phyloP scores from a whole-genome alignment of 2,329 filamentous ascomycete genomes.

The Myriosclerotinia scirpicola region DNA sequence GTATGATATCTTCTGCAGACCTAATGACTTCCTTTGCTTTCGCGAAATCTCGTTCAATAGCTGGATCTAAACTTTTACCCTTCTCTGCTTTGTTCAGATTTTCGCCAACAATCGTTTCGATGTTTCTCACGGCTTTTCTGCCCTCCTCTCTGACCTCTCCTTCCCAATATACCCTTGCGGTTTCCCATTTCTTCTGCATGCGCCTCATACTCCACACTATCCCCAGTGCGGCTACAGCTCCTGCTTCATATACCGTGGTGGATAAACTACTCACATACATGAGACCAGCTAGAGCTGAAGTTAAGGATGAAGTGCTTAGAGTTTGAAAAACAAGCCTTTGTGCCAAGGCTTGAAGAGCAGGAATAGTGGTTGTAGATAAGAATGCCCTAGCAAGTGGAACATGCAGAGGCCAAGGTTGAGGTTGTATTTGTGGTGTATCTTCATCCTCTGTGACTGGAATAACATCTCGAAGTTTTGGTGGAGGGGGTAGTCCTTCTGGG shows the following conservation, averaged over 20 bases:
- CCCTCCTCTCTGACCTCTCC: conserved; percentile 67
- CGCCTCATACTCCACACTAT: conserved; percentile 58
- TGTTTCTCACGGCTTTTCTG: conserved; percentile 58
- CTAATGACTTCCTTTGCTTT: conserved; percentile 18
- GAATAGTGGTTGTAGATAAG: conserved; percentile 65
- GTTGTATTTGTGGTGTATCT: conserved; percentile 25
- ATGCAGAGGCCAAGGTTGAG: conserved; percentile 65
- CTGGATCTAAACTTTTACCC: conserved; percentile 13
- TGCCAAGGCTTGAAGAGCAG: conserved; percentile 69
- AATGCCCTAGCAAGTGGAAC: conserved; percentile 70
- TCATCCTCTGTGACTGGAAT: conserved; percentile 31
- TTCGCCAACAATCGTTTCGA: conserved; percentile 52
- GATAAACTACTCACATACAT: conserved; percentile 57
- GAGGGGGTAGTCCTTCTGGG: conserved; percentile 25
- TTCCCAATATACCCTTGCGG: conserved; percentile 61
- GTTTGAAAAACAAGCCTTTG: conserved; percentile 76
- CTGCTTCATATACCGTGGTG: conserved; percentile 58
- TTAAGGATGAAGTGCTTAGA: conserved; percentile 64
- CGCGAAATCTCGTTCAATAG: conserved; percentile 15
- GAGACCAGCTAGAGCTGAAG: conserved; percentile 53
- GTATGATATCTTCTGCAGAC: conserved; percentile 20
- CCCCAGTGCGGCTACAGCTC: conserved; percentile 61
- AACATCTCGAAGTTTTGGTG: conserved; percentile 31
- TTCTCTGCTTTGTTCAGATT: conserved; percentile 21
- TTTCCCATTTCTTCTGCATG: conserved; percentile 64